These are phyloP conservation scores for Diospyros lotus DNA, from an alignment of 148 eudicot species.

Conservation along the genomic window DNA sequence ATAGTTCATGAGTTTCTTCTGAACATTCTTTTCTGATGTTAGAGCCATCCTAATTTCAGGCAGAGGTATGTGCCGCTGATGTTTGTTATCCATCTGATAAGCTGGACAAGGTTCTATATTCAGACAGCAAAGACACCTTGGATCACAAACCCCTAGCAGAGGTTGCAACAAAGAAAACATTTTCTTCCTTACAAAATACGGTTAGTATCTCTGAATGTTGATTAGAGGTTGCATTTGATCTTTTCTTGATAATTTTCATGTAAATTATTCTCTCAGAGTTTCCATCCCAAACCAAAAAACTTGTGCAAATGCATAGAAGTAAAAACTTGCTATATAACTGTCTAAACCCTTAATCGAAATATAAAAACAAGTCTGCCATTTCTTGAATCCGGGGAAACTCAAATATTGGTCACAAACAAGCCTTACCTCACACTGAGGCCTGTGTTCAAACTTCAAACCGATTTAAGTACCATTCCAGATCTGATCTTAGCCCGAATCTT, in stretches of 20 bases:
- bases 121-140: too few relatives aligned
- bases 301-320: too few relatives aligned
- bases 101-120: too few relatives aligned
- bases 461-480: conserved; percentile 12
- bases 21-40: not conserved
- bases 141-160: too few relatives aligned
- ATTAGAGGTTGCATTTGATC: too few relatives aligned
- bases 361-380: not conserved
- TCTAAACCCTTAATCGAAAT: not conserved
- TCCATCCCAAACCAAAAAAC: not conserved
- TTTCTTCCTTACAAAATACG: too few relatives aligned
- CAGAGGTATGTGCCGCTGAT: conserved; percentile 29
- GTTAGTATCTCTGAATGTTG: too few relatives aligned
- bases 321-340: not conserved
- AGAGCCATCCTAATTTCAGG: conserved; percentile 32
- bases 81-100: not conserved
- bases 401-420: conserved; percentile 27
- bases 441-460: conserved; percentile 18
- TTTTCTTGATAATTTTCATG: not conserved
- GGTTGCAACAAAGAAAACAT: too few relatives aligned
- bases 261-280: not conserved
- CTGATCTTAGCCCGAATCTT: conserved; percentile 16
- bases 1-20: not conserved
- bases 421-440: conserved; percentile 23
- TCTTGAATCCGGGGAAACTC: conserved; percentile 30